A percentile compares a stretch with the other conserved stretches of the same genome.
Evolutionary conservation across 2,329 filamentous ascomycete genomes (phyloP).

Genomic region (Phaeosphaeriaceae sp.): DNA sequence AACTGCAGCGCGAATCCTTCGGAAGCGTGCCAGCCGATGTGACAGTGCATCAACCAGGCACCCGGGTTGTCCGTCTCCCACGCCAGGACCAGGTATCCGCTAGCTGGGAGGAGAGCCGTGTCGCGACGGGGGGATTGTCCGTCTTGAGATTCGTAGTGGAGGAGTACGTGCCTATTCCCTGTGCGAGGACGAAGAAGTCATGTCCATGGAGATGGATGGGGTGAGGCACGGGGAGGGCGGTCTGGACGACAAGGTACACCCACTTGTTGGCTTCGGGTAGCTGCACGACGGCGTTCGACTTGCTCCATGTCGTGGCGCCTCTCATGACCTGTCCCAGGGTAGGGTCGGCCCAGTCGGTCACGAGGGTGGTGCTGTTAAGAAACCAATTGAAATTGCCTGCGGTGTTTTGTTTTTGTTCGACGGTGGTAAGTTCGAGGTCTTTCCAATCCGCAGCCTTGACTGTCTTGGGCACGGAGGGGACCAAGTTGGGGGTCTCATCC

Average conservation of each 20-base stretch:
- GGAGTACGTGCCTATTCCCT: conserved; percentile 33
- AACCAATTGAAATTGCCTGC: conserved; percentile 46
- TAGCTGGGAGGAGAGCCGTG: conserved; percentile 37
- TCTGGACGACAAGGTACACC: conserved; percentile 51
- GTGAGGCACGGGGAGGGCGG: conserved; percentile 42
- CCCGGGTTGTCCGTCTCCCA: conserved; percentile 48
- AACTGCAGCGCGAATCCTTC: conserved; percentile 45
- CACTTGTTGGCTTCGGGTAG: conserved; percentile 37
- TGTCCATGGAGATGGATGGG: conserved; percentile 44
- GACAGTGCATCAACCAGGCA: conserved; percentile 48
- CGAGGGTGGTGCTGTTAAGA: conserved; percentile 49
- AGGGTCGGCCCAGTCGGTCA: conserved; percentile 48
- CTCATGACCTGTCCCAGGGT: conserved; percentile 46
- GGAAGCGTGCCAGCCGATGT: conserved; percentile 47
- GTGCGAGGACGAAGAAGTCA: conserved; percentile 41
- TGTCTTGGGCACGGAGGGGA: conserved; percentile 40
- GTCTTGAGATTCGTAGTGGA: conserved; percentile 23
- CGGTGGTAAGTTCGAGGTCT: too few relatives aligned
- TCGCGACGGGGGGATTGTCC: conserved; percentile 42
- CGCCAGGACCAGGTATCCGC: conserved; percentile 42
- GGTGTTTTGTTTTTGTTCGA: too few relatives aligned
- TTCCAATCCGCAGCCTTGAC: conserved; percentile 19
- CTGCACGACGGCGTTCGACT: conserved; percentile 36
- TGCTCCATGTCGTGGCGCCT: conserved; percentile 39
- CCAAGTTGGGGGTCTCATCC: conserved; percentile 43